These are phyloP conservation scores for Monosporozyma siamensis DNA, from an alignment of 805 yeast genomes.

Conservation along the genomic window DNA sequence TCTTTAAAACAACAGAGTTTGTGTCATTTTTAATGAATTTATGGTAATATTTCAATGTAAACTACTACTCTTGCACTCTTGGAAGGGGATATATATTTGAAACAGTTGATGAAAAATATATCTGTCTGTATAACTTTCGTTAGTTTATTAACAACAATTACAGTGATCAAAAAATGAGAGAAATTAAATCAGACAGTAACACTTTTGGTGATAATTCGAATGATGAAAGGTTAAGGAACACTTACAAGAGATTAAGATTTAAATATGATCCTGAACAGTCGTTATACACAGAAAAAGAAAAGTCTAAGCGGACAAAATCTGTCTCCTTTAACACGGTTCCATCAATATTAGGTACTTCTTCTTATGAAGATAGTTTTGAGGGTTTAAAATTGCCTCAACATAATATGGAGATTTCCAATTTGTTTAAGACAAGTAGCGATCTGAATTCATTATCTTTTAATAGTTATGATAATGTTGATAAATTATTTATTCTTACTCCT, in stretches of 20 bases:
- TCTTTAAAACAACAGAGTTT: too few species aligned
- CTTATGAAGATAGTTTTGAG: conserved; percentile 13
- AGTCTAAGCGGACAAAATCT: neutral
- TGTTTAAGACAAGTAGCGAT: neutral
- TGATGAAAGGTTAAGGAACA: conserved; percentile 11
- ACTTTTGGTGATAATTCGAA: conserved; percentile 1
- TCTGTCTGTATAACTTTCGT: too few species aligned
- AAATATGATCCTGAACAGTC: neutral
- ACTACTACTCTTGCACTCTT: too few species aligned
- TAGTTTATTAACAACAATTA: too few species aligned
- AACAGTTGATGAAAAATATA: too few species aligned
- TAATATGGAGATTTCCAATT: neutral
- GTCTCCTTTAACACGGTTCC: conserved; percentile 32
- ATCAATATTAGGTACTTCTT: conserved; percentile 12
- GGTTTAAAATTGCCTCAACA: conserved; percentile 14
- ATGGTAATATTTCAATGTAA: too few species aligned
- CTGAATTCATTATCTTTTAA: neutral
- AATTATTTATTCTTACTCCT: conserved; percentile 15
- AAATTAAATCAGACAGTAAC: neutral
- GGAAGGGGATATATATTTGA: too few species aligned
- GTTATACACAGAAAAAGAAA: too few species aligned
- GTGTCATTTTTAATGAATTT: too few species aligned
- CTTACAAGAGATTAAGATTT: conserved; percentile 11
- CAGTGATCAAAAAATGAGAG: neutral
- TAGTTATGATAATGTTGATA: conserved; percentile 1